Conservation (phyloP, 78 protist genomes). For the Dictyostelium discoideum region DNA sequence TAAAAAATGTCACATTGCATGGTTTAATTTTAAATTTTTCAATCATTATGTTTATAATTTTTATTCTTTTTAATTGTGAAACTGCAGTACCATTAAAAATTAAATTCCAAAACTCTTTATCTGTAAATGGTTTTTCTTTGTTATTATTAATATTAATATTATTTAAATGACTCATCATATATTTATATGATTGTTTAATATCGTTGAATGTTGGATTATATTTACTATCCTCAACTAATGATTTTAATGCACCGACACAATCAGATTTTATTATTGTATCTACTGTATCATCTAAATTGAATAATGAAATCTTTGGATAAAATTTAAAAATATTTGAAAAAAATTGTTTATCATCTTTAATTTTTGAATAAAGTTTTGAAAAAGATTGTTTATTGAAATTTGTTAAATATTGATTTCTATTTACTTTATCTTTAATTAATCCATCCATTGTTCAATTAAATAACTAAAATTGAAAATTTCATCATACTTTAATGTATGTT, state of each 20-base stretch:
- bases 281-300: not conserved
- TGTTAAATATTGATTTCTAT: not conserved
- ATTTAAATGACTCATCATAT: not conserved
- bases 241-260: not conserved
- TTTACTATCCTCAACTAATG: not conserved
- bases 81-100: no score
- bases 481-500: constrained; percentile 1
- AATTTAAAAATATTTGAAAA: not conserved
- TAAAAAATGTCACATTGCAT: no score
- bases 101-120: no score
- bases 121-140: no score
- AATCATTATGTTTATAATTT: no score
- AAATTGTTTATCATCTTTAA: not conserved
- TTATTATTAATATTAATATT: no score
- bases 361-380: not conserved
- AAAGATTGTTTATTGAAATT: not conserved
- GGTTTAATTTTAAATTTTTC: no score
- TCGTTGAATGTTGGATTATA: not conserved
- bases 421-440: not conserved
- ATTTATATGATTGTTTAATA: not conserved
- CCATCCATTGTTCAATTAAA: not conserved
- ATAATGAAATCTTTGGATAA: not conserved
- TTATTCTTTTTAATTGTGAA: no score
- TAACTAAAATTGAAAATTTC: not conserved
- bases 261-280: not conserved